Conservation (phyloP, 106 monocot species). For the Acanthochlamys bracteata region DNA sequence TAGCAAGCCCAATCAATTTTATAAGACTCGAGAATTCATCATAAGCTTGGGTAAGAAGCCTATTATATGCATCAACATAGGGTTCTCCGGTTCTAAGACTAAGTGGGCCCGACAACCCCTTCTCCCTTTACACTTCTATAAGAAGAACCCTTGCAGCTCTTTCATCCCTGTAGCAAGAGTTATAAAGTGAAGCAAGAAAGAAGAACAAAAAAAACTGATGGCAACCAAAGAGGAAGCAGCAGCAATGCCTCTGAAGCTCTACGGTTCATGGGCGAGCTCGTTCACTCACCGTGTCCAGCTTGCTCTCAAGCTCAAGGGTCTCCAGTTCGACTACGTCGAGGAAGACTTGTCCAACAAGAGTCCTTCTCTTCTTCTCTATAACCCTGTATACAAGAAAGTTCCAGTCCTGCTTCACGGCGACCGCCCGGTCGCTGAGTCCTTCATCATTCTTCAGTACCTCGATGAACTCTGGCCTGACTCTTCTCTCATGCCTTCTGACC, state of each 20-base stretch:
- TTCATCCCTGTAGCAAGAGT: neutral
- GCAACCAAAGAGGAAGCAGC: neutral
- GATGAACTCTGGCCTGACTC: constrained; percentile 29
- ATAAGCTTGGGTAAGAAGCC: too few relatives aligned
- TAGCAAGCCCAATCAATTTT: too few relatives aligned
- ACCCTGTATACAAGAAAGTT: constrained; percentile 62
- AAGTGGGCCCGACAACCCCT: neutral
- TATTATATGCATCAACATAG: neutral
- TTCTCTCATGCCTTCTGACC: constrained; percentile 35
- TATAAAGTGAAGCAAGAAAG: too few relatives aligned
- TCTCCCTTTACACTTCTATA: neutral
- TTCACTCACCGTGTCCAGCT: constrained; percentile 71
- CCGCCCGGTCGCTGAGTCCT: constrained; percentile 43
- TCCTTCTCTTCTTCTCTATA: constrained; percentile 40
- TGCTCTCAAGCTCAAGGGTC: constrained; percentile 52
- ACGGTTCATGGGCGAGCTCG: constrained; percentile 52
- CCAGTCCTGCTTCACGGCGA: constrained; percentile 57
- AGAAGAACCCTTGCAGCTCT: neutral
- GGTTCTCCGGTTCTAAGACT: neutral
- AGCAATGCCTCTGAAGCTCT: constrained; percentile 29
- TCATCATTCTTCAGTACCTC: constrained; percentile 66
- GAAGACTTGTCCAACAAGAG: constrained; percentile 54
- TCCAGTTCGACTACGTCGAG: constrained; percentile 56
- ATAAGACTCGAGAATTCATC: too few relatives aligned
- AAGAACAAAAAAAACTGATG: too few relatives aligned